These are phyloP conservation scores for Gossypium mustelinum DNA, from an alignment of 345 rosid genomes.

Conservation along the genomic window DNA sequence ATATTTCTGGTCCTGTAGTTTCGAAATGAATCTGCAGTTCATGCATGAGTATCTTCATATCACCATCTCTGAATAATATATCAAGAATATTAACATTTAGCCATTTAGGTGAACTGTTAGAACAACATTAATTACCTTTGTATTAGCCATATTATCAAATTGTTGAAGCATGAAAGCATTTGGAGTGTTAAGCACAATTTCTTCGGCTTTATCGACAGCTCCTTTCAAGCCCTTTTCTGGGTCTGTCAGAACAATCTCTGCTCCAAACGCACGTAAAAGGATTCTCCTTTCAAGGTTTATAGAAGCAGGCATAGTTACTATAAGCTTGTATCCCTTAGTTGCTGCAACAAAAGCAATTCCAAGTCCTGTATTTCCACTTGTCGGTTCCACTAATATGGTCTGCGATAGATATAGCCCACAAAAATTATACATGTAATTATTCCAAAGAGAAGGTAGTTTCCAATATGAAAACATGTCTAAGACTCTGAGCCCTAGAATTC, in stretches of 20 bases:
- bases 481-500: conserved; percentile 1
- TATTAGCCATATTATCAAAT: conserved; percentile 69
- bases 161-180: conserved; percentile 78
- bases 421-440: neutral
- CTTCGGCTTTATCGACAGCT: conserved; percentile 83
- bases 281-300: conserved; percentile 75
- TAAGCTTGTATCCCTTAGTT: conserved; percentile 74
- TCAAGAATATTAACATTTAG: neutral
- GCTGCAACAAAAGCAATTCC: conserved; percentile 92
- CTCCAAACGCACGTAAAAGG: conserved; percentile 83
- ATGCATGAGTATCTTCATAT: neutral
- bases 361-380: conserved; percentile 88
- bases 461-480: neutral
- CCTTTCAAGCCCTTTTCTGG: conserved; percentile 85
- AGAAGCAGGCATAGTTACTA: conserved; percentile 90
- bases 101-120: neutral
- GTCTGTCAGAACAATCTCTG: conserved; percentile 77
- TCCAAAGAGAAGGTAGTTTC: neutral
- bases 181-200: conserved; percentile 58
- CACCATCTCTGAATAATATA: neutral
- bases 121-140: conserved; percentile 41
- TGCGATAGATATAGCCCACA: conserved; percentile 28
- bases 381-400: conserved; percentile 77
- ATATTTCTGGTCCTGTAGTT: conserved; percentile 93
- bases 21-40: conserved; percentile 75